Evolutionary conservation across 805 yeast genomes (phyloP), one percentile per base, ranked within the genome.

Genomic region (Cyberlindnera americana): DNA sequence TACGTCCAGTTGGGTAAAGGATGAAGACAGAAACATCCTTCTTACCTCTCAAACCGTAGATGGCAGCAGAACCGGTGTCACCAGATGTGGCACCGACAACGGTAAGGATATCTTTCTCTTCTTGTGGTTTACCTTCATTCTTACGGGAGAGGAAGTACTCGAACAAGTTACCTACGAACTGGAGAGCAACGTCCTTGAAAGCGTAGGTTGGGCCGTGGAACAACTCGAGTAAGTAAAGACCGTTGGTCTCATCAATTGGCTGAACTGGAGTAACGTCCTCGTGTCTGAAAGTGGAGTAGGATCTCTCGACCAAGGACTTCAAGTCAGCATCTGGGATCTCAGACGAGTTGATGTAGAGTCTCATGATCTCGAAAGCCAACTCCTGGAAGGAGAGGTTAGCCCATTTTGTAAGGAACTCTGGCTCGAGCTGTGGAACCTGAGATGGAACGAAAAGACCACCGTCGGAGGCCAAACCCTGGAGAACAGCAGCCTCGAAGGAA

Each of bases 181-280:
- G 99, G 59, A 93, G 75, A 5, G 99, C 99, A 49, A 93, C 99
- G 62, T 93, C 99, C 66, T 93, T 93, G 73, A 93, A 93, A 13
- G 99, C 99, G 59, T 91, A 93, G 4, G 99, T 93, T 49, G 99
- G 99, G 26, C 99, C 99, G 60, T 93, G 99, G 80, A 93, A 93
- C 44, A 93, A 73, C 66, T 93, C 99, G 56, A 93, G 72, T 40
- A 93, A 67, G 60, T 86, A 83, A 45, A 91, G 67, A 43, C 78
- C 74, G 35, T 76, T 69, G 41, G 68, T 56, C 32, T 69, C 68
- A 49, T 81, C 80, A 44, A 84, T 75, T 37, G 83, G 70, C 29
- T 66, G 59, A 35, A 89, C 64, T 19, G 99, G 99, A 15, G 99
- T 90, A 35, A 93, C 87, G n/a, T 85, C 84, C 7, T 69, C 58